These are phyloP conservation scores for Alternaria gansuensis DNA, from an alignment of 2,329 filamentous ascomycete species.

Conservation along the genomic window DNA sequence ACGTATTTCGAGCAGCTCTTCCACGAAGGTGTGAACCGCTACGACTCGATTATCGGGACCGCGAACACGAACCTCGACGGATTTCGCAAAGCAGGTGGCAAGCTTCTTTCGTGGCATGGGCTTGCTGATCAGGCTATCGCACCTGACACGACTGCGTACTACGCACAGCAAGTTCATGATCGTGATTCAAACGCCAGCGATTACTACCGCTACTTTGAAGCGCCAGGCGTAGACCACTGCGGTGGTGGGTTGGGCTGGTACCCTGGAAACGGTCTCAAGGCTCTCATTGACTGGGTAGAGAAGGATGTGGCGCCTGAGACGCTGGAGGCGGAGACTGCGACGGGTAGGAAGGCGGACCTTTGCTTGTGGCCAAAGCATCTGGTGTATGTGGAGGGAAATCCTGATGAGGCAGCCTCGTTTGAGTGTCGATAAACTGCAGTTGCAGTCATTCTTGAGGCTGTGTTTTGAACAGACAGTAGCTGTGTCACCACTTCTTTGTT, in stretches of 20 bases:
- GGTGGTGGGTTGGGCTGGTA: slow-evolving; percentile 31
- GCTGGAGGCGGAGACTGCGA: slow-evolving; percentile 23
- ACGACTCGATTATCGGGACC: slow-evolving; percentile 26
- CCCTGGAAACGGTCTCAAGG: slow-evolving; percentile 33
- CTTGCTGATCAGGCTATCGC: slow-evolving; percentile 27
- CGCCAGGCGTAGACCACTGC: slow-evolving; percentile 45
- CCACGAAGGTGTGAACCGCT: slow-evolving; percentile 18
- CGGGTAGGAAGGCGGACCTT: slow-evolving; percentile 16
- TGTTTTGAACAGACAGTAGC: background rate
- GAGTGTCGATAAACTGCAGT: slow-evolving; percentile 8
- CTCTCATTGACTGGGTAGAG: slow-evolving; percentile 45
- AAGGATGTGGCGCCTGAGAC: slow-evolving; percentile 33
- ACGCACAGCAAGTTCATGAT: slow-evolving; percentile 25
- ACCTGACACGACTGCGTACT: slow-evolving; percentile 23
- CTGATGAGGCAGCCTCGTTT: slow-evolving; percentile 12
- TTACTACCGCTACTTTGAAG: slow-evolving; percentile 45
- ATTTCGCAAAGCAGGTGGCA: slow-evolving; percentile 32
- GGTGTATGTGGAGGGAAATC: slow-evolving; percentile 20
- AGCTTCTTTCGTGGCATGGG: slow-evolving; percentile 38
- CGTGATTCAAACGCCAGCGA: slow-evolving; percentile 25
- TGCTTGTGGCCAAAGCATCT: slow-evolving; percentile 30
- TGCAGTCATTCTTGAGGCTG: background rate
- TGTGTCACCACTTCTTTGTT: too few relatives aligned
- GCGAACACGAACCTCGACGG: slow-evolving; percentile 19
- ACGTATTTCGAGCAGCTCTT: slow-evolving; percentile 21